Base-by-base conservation (phyloP, 1,284 basidiomycete species). In the Boletus sp. region DNA sequence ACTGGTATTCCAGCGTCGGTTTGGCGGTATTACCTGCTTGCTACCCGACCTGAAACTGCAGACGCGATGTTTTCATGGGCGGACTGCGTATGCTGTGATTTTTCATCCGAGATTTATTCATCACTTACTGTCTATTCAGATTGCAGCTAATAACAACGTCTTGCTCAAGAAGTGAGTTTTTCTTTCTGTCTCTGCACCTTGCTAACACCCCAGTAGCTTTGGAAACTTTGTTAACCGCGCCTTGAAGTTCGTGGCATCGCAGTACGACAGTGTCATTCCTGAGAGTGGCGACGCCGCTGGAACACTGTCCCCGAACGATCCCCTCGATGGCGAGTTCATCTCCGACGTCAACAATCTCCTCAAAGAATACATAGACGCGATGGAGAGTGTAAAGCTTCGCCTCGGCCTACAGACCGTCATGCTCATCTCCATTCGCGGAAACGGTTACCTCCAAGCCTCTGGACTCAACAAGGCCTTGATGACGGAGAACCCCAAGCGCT, bases 11-110 rank as follows among this genome's bases (percentile, higher is more conserved):
- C 94, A 26, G 72, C 92, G 0, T 92, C 91, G 1, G 95, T 99
- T 2, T 99, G 95, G 96, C 78, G 96, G 54, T 99, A 97, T 71
- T 99, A 97, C 70, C 76, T 99, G 16, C 75, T 99, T 23, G 90
- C 92, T 12, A 90, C 93, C 37, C 78, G 96, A 46, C 96, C 96
- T 12, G 96, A 99, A 70, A 93, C 85, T 8, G 86, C 84, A 29
- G 95, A 99, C 65, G 84, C 94, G 39, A 92, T 92, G 75, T 99
- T 99, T 74, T 92, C 93, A 0, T 99, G 96, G 96, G 77, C 83
- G 32, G 94, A 95, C 59, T 97, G 95, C 61, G 94, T 90, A 66
- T 65, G 37, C 35, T 26, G 13, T 29, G 33, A 13, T 37, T 38
- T 23, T 8, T 29, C 14, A n/a, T 16, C 2, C 16, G 25, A 19